phyloP scores from a whole-genome alignment of 495 filamentous ascomycete genomes.

The Eremomyces bilateralis region DNA sequence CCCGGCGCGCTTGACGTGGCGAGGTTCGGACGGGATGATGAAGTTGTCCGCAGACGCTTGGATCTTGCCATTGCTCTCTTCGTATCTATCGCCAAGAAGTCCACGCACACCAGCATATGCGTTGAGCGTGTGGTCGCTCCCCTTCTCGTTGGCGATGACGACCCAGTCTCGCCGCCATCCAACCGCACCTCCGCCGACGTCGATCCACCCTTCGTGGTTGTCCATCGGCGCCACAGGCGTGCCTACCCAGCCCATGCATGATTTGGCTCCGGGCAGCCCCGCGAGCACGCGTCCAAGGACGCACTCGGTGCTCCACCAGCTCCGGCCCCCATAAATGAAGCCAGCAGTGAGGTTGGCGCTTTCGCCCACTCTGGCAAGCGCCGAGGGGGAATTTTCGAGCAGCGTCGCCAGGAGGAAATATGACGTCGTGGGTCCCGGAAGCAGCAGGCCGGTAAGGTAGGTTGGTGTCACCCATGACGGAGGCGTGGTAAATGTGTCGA shows the following conservation, averaged over 20 bases:
- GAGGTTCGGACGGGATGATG: constrained; percentile 28
- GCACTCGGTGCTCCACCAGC: constrained; percentile 67
- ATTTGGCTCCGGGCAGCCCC: constrained; percentile 37
- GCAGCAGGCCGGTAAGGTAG: constrained; percentile 55
- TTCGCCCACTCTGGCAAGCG: constrained; percentile 40
- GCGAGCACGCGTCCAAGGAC: constrained; percentile 57
- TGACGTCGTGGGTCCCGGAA: constrained; percentile 50
- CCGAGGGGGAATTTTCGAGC: constrained; percentile 50
- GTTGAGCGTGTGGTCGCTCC: constrained; percentile 28
- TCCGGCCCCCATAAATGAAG: constrained; percentile 44
- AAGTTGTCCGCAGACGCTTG: constrained; percentile 35
- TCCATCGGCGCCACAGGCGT: constrained; percentile 30
- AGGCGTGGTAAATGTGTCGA: too few relatives aligned
- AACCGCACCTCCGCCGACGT: constrained; percentile 7
- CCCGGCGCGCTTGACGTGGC: constrained; percentile 4
- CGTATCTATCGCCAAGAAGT: too few relatives aligned
- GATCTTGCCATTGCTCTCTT: constrained; percentile 22
- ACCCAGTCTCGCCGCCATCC: background rate
- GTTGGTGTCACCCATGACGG: constrained; percentile 48
- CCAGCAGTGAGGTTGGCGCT: constrained; percentile 58
- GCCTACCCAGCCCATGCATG: constrained; percentile 63
- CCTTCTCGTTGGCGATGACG: constrained; percentile 9
- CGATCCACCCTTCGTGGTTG: constrained; percentile 41
- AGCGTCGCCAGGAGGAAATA: constrained; percentile 63
- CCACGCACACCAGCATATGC: constrained; percentile 32